phyloP scores from a whole-genome alignment of 1,139 yeast genomes.

The Arxiozyma slooffiae region DNA sequence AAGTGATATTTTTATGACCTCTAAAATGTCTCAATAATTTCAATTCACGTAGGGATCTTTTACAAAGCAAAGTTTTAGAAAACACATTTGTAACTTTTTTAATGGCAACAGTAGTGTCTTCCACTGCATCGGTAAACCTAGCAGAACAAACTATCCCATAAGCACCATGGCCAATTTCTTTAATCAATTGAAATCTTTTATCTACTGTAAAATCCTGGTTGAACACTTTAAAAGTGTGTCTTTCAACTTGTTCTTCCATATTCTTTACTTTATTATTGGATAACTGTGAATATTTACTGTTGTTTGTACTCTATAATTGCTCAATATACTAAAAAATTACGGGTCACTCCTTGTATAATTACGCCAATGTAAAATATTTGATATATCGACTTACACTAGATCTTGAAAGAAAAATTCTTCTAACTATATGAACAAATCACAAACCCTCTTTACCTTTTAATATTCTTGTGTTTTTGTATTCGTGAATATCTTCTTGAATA shows the following conservation, averaged over 20 bases:
- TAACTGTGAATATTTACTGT: not conserved
- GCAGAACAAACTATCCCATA: constrained; percentile 96
- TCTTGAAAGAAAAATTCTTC: too few relatives aligned
- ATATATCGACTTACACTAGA: not conserved
- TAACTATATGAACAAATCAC: too few relatives aligned
- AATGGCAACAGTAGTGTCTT: constrained; percentile 81
- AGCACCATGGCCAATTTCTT: constrained; percentile 95
- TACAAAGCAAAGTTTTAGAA: constrained; percentile 79
- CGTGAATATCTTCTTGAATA: not conserved
- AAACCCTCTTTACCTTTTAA: not conserved
- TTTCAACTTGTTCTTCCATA: constrained; percentile 15
- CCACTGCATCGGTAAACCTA: constrained; percentile 56
- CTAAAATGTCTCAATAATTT: constrained; percentile 84
- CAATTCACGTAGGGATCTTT: constrained; percentile 81
- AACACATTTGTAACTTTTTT: constrained; percentile 91
- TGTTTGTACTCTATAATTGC: not conserved
- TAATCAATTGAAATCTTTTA: constrained; percentile 72
- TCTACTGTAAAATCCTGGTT: constrained; percentile 89
- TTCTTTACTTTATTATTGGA: too few relatives aligned
- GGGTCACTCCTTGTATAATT: not conserved
- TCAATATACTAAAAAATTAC: not conserved
- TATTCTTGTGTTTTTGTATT: too few relatives aligned
- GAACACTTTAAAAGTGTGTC: constrained; percentile 54
- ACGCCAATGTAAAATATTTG: too few relatives aligned
- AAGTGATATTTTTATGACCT: constrained; percentile 88